Evolutionary conservation across 2,329 filamentous ascomycete genomes (phyloP).

Genomic region (Colletotrichum sp.): DNA sequence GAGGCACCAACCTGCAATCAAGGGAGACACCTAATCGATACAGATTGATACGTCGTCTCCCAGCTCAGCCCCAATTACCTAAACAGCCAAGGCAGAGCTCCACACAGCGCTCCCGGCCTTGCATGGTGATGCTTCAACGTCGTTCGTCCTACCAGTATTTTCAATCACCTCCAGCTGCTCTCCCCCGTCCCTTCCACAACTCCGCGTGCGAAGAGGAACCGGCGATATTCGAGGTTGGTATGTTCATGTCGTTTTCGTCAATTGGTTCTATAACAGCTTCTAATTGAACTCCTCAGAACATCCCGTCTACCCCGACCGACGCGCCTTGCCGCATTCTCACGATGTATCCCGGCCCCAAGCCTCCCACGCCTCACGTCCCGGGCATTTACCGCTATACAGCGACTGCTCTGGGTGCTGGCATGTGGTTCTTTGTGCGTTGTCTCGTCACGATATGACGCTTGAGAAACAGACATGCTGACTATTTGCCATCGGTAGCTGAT

Average conservation of each 20-base stretch:
- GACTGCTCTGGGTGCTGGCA: slow-evolving; percentile 88
- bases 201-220: background rate
- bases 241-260: background rate
- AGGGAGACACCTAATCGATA: background rate
- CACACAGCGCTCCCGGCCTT: background rate
- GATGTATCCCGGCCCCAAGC: slow-evolving; percentile 33
- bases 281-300: background rate
- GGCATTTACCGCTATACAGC: slow-evolving; percentile 82
- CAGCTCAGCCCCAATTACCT: background rate
- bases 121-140: background rate
- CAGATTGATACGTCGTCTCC: background rate
- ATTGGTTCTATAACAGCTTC: background rate
- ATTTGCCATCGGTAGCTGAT: slow-evolving; percentile 68
- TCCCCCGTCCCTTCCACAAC: background rate
- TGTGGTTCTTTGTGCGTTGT: slow-evolving; percentile 96
- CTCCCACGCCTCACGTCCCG: slow-evolving; percentile 54
- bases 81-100: background rate
- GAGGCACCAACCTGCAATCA: background rate
- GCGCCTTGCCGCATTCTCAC: background rate
- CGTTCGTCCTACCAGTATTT: background rate
- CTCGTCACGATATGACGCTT: background rate
- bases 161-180: background rate
- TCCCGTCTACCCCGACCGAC: background rate
- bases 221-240: background rate
- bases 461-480: slow-evolving; percentile 13